These are phyloP conservation scores for Climacium dendroides DNA, from an alignment of 225 moss, liverwort and hornwort genomes.

Conservation along the genomic window DNA sequence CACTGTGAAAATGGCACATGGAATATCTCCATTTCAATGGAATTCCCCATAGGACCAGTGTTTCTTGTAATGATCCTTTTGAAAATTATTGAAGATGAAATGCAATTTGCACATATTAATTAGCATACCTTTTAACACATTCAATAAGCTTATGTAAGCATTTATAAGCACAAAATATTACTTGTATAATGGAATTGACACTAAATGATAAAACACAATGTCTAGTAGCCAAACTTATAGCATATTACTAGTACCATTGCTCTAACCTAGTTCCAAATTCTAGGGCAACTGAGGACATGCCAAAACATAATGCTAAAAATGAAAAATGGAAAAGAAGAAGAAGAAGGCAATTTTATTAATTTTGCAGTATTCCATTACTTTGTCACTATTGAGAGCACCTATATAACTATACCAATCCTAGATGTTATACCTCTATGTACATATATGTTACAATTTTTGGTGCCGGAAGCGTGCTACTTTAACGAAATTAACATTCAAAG, in stretches of 20 bases:
- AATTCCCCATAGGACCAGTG: too few relatives aligned
- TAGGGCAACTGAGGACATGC: rapidly evolving
- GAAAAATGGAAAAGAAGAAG: too few relatives aligned
- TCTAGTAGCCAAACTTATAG: not conserved
- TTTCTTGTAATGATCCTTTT: too few relatives aligned
- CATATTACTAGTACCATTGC: not conserved
- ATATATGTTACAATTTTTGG: not conserved
- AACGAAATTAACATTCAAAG: not conserved
- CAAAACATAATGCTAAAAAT: not conserved
- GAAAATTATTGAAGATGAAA: not conserved
- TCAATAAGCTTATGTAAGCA: not conserved
- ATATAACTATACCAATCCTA: not conserved
- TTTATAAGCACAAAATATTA: not conserved
- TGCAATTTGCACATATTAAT: not conserved
- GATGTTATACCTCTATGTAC: not conserved
- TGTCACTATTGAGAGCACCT: not conserved
- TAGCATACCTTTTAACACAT: not conserved
- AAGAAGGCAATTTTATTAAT: not conserved
- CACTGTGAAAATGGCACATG: too few relatives aligned
- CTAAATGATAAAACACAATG: not conserved
- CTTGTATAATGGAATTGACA: too few relatives aligned
- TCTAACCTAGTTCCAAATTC: not conserved
- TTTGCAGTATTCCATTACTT: not conserved
- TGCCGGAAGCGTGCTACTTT: rapidly evolving
- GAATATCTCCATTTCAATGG: too few relatives aligned